Base-by-base conservation (phyloP, 805 yeast species). In the Yamadazyma scolyti region DNA sequence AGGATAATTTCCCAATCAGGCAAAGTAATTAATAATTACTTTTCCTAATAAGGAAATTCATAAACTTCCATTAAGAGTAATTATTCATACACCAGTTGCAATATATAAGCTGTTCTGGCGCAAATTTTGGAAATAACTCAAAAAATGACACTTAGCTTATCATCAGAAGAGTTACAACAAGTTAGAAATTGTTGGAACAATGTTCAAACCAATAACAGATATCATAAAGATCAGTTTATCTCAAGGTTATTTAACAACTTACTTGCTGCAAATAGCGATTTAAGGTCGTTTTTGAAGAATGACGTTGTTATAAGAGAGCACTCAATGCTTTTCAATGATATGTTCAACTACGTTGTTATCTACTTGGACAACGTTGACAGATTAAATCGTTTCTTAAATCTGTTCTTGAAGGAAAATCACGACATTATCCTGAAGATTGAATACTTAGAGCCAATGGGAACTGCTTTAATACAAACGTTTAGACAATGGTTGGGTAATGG, bases 361-460 rank as follows among this genome's bases (percentile, higher is more conserved):
- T 60, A 60, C 43, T 35, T 60, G 32, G 55, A 56, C 28, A 54
- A 61, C 30, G 25, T 44, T 16, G 41, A 48, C 18, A 34, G 43
- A 27, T 50, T 65, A 18, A 51, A 57, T 19, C 60, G 60, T 37
- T 64, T 63, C 35, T 47, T 62, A 45, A 32, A 28, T 20, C 56
- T 48, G 28, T 65, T 61, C 43, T 47, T 53, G 19, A 37, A 42
- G 13, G 66, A 61, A 29, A 57, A 63, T 39, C 47, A 44, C 6
- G 35, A 40, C 6, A 43, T 61, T 29, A 45, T 55, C 16, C 28
- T 37, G 6, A 39, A 36, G 12, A 56, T 59, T 3, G 34, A 40
- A 13, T 64, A 65, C 42, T 53, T 65, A 40, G 72, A 64, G 40
- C 62, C 65, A 18, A 55, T 65, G 65, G 70, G 71, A n/a, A 35